phyloP scores from a whole-genome alignment of 139 green algal species.

The Chlorella vulgaris region DNA sequence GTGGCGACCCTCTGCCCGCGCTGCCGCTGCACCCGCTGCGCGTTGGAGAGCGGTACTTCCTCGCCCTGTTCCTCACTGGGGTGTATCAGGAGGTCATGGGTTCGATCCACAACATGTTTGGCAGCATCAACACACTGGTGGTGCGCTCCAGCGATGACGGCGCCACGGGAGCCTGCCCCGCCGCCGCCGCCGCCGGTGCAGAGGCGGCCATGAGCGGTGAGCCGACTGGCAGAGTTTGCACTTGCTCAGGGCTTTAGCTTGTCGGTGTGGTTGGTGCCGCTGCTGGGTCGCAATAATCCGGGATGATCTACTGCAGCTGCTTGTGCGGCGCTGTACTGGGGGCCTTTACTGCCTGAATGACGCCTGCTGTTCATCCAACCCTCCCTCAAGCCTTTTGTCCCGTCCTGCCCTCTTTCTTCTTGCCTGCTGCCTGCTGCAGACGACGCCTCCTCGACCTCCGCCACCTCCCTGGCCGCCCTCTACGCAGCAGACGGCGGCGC shows the following conservation, averaged over 20 bases:
- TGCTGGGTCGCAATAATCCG: too few relatives aligned
- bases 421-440: neutral
- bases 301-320: too few relatives aligned
- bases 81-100: constrained; percentile 64
- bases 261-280: too few relatives aligned
- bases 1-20: constrained; percentile 24
- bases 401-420: neutral
- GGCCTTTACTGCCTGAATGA: too few relatives aligned
- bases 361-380: too few relatives aligned
- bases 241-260: too few relatives aligned
- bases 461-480: constrained; percentile 11
- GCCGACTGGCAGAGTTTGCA: neutral
- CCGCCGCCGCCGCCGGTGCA: neutral
- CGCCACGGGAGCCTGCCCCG: neutral
- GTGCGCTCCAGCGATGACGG: constrained; percentile 23
- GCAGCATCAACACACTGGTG: constrained; percentile 54
- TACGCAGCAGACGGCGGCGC: neutral
- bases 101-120: constrained; percentile 74
- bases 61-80: constrained; percentile 35
- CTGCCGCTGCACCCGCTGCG: constrained; percentile 61
- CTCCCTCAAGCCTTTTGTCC: too few relatives aligned
- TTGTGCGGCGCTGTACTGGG: too few relatives aligned
- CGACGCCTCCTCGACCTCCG: neutral
- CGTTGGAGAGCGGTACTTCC: constrained; percentile 48
- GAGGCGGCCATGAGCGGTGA: neutral